Evolutionary conservation across 23 red algal genomes (phyloP), one percentile per base, ranked within the genome.

Genomic region (Chondrus crispus): DNA sequence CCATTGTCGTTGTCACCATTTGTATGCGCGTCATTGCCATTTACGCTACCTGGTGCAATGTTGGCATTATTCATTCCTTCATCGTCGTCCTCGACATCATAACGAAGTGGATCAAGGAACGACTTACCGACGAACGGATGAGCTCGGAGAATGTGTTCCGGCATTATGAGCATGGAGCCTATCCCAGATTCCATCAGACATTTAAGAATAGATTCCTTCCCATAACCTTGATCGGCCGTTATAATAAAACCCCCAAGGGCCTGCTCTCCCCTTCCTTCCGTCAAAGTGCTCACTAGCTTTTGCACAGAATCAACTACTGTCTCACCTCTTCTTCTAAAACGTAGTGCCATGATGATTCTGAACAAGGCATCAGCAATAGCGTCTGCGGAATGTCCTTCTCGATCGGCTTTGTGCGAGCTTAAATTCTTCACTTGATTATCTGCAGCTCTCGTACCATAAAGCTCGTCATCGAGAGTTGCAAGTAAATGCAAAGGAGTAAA

Each of bases 371-470:
- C 71, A 48, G 37, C 37, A 48, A 76, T 38, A 40, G 71, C 44
- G 43, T 76, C 71, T 48, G 71, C 71, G 24, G 5, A 46, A 76
- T 76, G 71, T 37, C 71, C 71, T 5, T 43, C 71, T 38, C 44
- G 4, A 37, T 76, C 44, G 28, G 71, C 71, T 20, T 76, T 76
- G 39, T 38, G 37, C 24, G 11, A 7, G 43, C 5, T 76, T 22
- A 76, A 46, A 5, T 24, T 46, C 28, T 76, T 76, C 28, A 42
- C 5, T 76, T 76, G 71, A 76, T 76, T 76, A 4, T 76, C 5
- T 48, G 39, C 44, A 43, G 71, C 44, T 24, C 71, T 76, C 39
- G 71, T 76, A 48, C 71, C 71, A 76, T 37, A 76, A 38, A 76
- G 5, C 33, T 76, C 71, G 44, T 42, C 71, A 76, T 76, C 19